Conservation (phyloP, 257 asterid genomes). For the Jaltomata sinuosa region DNA sequence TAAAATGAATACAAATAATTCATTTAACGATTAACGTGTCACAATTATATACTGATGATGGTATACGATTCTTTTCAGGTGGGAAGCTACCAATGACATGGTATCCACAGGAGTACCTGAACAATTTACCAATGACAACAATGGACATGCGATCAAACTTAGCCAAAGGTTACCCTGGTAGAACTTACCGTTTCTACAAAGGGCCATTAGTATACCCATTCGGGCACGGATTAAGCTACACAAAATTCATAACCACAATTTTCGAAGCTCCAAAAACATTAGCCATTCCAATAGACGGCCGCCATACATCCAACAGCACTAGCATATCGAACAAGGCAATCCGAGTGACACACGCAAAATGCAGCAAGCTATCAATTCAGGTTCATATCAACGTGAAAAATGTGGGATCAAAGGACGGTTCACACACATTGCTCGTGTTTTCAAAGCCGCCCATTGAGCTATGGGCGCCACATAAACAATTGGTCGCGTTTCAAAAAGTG, state of each 20-base stretch:
- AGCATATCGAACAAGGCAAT: slow-evolving; percentile 24
- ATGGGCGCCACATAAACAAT: slow-evolving; percentile 54
- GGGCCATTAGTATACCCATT: slow-evolving; percentile 66
- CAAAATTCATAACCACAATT: slow-evolving; percentile 41
- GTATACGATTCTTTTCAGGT: slow-evolving; percentile 13
- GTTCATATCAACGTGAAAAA: slow-evolving; percentile 48
- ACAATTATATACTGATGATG: background rate
- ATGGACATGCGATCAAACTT: slow-evolving; percentile 69
- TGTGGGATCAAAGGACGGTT: slow-evolving; percentile 42
- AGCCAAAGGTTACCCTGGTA: slow-evolving; percentile 53
- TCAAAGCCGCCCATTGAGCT: slow-evolving; percentile 47
- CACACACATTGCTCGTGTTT: slow-evolving; percentile 60
- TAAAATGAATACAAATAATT: background rate
- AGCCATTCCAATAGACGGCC: slow-evolving; percentile 45
- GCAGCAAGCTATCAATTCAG: slow-evolving; percentile 30
- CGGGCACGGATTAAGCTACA: slow-evolving; percentile 82
- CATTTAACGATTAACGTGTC: background rate
- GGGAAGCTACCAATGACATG: slow-evolving; percentile 92
- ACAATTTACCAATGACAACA: slow-evolving; percentile 59
- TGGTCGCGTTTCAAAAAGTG: slow-evolving; percentile 58
- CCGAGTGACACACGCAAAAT: slow-evolving; percentile 54
- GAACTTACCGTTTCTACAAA: slow-evolving; percentile 68
- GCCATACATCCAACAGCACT: slow-evolving; percentile 33
- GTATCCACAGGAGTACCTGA: slow-evolving; percentile 71
- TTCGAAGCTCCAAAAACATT: slow-evolving; percentile 45